phyloP scores from a whole-genome alignment of 306 rosid genomes.

The Cyamopsis tetragonoloba region DNA sequence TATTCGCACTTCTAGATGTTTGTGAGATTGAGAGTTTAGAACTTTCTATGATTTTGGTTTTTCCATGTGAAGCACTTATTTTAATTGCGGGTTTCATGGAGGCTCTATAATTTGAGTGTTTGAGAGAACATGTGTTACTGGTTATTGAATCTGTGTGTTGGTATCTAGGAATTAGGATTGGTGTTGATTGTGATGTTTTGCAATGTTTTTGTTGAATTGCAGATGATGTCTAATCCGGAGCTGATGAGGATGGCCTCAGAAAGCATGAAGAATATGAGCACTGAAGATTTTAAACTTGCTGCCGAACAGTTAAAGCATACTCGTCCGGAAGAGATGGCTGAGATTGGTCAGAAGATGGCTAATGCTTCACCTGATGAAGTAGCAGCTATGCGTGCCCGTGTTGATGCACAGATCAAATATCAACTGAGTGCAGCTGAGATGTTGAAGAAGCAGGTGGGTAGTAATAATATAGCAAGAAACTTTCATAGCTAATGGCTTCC shows the following conservation, averaged over 20 bases:
- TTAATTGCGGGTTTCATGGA: neutral
- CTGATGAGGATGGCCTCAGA: conserved; percentile 89
- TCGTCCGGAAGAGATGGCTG: conserved; percentile 89
- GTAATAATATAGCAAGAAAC: neutral
- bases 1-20: neutral
- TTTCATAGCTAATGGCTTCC: neutral
- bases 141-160: neutral
- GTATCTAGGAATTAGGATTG: neutral
- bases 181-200: neutral
- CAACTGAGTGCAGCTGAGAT: conserved; percentile 73
- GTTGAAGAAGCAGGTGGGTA: conserved; percentile 77
- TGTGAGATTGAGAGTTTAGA: neutral
- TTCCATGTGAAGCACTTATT: neutral
- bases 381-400: conserved; percentile 67
- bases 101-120: conserved; percentile 1
- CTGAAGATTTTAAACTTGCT: conserved; percentile 76
- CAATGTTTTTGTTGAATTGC: conserved; percentile 30
- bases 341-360: conserved; percentile 91
- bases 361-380: conserved; percentile 79
- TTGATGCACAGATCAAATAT: conserved; percentile 63
- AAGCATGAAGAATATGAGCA: conserved; percentile 83
- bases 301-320: conserved; percentile 90
- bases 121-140: neutral
- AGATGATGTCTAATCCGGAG: conserved; percentile 97
- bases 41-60: neutral